phyloP scores from a whole-genome alignment of 148 eudicot genomes.

The Heliosperma pusillum region DNA sequence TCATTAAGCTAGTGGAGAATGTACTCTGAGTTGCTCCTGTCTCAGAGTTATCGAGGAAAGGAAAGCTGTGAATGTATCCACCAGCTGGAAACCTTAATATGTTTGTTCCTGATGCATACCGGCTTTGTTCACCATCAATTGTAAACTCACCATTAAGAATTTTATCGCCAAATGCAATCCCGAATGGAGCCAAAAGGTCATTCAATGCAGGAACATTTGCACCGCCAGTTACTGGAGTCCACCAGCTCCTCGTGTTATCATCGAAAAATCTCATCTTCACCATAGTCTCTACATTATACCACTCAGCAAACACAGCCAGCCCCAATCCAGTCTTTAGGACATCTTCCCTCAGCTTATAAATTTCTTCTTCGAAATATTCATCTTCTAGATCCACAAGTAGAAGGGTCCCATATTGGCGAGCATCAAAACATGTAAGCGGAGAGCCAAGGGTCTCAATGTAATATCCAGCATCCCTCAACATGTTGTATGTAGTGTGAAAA shows the following conservation, averaged over 20 bases:
- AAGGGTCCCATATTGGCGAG: slow-evolving; percentile 87
- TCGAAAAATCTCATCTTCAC: slow-evolving; percentile 95
- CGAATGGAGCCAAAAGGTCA: slow-evolving; percentile 93
- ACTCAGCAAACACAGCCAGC: slow-evolving; percentile 86
- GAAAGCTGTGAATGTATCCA: slow-evolving; percentile 90
- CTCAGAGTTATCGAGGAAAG: slow-evolving; percentile 84
- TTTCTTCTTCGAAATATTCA: slow-evolving; percentile 85
- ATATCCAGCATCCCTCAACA: slow-evolving; percentile 92
- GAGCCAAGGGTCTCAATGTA: slow-evolving; percentile 93
- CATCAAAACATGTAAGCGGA: slow-evolving; percentile 97
- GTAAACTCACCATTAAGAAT: slow-evolving; percentile 91
- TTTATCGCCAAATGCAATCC: slow-evolving; percentile 93
- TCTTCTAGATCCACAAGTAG: slow-evolving; percentile 98
- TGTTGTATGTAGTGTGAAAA: slow-evolving; percentile 89
- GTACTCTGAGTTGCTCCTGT: slow-evolving; percentile 74
- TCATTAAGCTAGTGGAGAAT: slow-evolving; percentile 48
- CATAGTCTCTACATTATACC: slow-evolving; percentile 98
- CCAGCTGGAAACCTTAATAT: slow-evolving; percentile 80
- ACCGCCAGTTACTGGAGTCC: slow-evolving; percentile 98
- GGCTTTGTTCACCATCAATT: slow-evolving; percentile 76
- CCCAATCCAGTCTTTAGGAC: slow-evolving; percentile 73
- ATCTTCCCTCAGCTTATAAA: slow-evolving; percentile 74
- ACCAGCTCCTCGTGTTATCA: slow-evolving; percentile 98
- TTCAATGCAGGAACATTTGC: slow-evolving; percentile 92
- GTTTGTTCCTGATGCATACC: slow-evolving; percentile 94